Evolutionary conservation across 805 yeast species (phyloP), one percentile per base, ranked within the genome.

Genomic region (Barnettozyma populi): DNA sequence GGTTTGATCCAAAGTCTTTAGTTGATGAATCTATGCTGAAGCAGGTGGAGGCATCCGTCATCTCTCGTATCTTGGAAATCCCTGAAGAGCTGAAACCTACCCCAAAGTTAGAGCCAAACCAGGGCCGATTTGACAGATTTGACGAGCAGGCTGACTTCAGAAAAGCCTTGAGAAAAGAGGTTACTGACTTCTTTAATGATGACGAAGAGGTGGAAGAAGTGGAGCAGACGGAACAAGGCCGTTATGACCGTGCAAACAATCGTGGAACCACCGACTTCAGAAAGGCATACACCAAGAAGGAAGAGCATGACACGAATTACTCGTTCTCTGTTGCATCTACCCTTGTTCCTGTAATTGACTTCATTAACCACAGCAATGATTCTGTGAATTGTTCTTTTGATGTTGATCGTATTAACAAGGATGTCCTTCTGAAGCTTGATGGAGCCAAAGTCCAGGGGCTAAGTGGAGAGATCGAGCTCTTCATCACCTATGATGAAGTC

Each of bases 291-390:
- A 36, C 41, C 27, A 20, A 34, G 13, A 38, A 32, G 14, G 40
- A 45, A 19, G 46, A 42, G 24, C 41, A 45, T 21, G 40, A 41
- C 14, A 31, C 23, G 16, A 35, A 46, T 11, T 74, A 69, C 11
- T 77, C 73, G 39, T 80, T 68, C 51, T 55, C 61, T 5, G 75
- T 76, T 5, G 74, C 76, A 43, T 71, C 80, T 0, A 75, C 86
- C 0, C 60, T 84, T 46, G 86, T 84, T 1, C 90, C 92, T 1
- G 50, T 81, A 1, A 55, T 84, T 27, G 92, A 84, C 61, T 84
- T 78, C 69, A 85, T 76, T 6, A 84, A 84, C 59, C 92, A 84
- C 59, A 64, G 67, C 38, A 69, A 68, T 48, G 62, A 60, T 19
- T 36, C 55, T 24, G 65, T 68, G 41, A 82, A 80, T 61, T 77